Percentiles rank a stretch among this genome's conserved stretches.
Evolutionary conservation across 1,284 basidiomycete species (phyloP).

Genomic region (Mycosarcoma mackinlayi): DNA sequence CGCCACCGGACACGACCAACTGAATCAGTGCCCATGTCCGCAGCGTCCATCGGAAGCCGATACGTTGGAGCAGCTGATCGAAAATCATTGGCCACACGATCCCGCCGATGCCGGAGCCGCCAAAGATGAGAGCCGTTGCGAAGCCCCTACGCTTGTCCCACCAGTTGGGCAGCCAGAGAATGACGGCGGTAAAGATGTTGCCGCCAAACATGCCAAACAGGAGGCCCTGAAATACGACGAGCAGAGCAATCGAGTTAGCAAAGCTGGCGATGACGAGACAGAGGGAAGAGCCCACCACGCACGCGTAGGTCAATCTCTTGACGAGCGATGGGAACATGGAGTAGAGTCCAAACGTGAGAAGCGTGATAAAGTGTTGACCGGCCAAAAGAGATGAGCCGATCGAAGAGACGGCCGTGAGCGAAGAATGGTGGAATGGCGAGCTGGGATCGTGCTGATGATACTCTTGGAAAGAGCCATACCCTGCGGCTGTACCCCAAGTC

Average conservation of each 20-base stretch:
- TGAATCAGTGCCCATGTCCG: slow-evolving; percentile 41
- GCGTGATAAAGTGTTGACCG: slow-evolving; percentile 52
- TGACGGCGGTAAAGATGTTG: slow-evolving; percentile 48
- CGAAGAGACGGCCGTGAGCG: slow-evolving; percentile 42
- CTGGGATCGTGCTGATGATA: slow-evolving; percentile 53
- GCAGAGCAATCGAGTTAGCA: slow-evolving; percentile 30
- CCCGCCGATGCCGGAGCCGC: slow-evolving; percentile 51
- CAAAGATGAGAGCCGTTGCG: slow-evolving; percentile 56
- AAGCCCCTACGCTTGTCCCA: slow-evolving; percentile 47
- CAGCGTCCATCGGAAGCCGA: slow-evolving; percentile 59
- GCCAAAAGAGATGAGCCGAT: slow-evolving; percentile 54
- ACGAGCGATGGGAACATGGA: slow-evolving; percentile 42
- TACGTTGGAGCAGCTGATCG: slow-evolving; percentile 24
- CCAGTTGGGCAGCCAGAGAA: slow-evolving; percentile 59
- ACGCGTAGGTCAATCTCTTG: slow-evolving; percentile 36
- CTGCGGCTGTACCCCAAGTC: slow-evolving; percentile 52
- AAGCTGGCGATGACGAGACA: slow-evolving; percentile 57
- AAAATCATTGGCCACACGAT: slow-evolving; percentile 57
- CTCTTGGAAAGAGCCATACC: slow-evolving; percentile 63
- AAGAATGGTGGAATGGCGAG: slow-evolving; percentile 49
- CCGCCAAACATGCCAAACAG: slow-evolving; percentile 49
- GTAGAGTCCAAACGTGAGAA: slow-evolving; percentile 49
- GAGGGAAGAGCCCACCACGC: slow-evolving; percentile 24
- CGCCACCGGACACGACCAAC: slow-evolving; percentile 37
- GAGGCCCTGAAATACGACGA: slow-evolving; percentile 56